Base-by-base conservation (phyloP, 148 eudicot species). In the Rhododendron kiyosumense region DNA sequence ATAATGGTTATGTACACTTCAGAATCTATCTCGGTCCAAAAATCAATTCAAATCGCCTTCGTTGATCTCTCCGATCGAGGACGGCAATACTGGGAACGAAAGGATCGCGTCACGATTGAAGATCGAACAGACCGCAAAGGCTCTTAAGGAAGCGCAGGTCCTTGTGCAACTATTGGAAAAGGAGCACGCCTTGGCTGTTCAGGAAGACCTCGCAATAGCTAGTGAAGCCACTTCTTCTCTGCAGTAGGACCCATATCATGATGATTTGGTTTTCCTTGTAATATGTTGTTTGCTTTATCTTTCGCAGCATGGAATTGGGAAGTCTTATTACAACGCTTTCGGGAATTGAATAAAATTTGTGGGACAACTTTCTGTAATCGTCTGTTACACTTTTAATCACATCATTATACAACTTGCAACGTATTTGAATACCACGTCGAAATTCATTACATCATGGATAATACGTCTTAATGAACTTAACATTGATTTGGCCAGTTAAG, bases 21-120 rank as follows among this genome's bases (percentile, higher is more conserved):
- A 92, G 97, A 91, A 88, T 89, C 22, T 17, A 54, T 54, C 61
- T 54, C 17, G 87, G 86, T 85, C 77, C 15, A 91, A 89, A 75
- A 83, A 85, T 78, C 86, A 85, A 26, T 20, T 75, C 15, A 7
- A 81, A 48, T 82, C 80, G 69, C 84, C 90, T 48, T 46, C 17
- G 20, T 54, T 18, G 20, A 7, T 18, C 22, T 20, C 61, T 54
- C 24, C 1, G 24, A 54, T 18, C 6, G 7, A 54, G 22, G 61
- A 54, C 1, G 7, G 1, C 61, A 17, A 54, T 54, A 15, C 22
- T 54, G 20, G 5, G 22, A 4, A 54, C 22, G 6, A 54, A 54
- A 54, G 61, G 61, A 54, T 54, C 17, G 20, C 61, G 4, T 54
- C 61, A 54, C 0, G 22, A 24, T 3, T 54, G 61, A 54, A 54